A percentile compares a stretch with the other conserved stretches of the same genome.
Conservation (phyloP, 2,329 filamentous ascomycete genomes). For the Reticulascus tulasneorum region DNA sequence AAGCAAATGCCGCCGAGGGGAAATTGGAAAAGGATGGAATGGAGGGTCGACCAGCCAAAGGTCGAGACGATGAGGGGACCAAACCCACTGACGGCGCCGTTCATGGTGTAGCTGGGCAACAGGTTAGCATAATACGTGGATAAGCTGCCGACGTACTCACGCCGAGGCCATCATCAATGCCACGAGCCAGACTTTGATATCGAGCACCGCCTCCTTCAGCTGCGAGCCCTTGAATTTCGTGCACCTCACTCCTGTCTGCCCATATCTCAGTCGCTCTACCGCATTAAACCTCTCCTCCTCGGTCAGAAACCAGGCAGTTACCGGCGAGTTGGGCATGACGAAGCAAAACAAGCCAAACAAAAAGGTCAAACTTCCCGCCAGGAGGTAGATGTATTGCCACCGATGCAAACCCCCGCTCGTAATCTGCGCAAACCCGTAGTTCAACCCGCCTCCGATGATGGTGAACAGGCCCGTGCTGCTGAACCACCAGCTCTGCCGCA, state of each 20-base stretch:
- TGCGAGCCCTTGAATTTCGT: constrained; percentile 57
- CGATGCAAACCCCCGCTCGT: constrained; percentile 45
- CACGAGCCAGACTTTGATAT: constrained; percentile 61
- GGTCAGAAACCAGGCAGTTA: constrained; percentile 65
- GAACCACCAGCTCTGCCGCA: constrained; percentile 67
- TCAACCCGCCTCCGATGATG: constrained; percentile 59
- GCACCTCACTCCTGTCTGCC: constrained; percentile 61
- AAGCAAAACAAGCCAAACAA: constrained; percentile 64
- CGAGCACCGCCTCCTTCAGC: constrained; percentile 52
- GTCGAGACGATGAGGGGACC: constrained; percentile 69
- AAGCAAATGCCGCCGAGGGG: constrained; percentile 68
- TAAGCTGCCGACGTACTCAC: constrained; percentile 15
- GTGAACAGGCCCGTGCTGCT: constrained; percentile 56
- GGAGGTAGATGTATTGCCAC: constrained; percentile 70
- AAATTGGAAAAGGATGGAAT: constrained; percentile 71
- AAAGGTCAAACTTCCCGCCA: constrained; percentile 60
- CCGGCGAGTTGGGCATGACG: constrained; percentile 60
- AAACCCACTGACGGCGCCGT: constrained; percentile 67
- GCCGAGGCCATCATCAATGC: constrained; percentile 66
- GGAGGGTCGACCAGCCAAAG: constrained; percentile 60
- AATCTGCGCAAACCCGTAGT: constrained; percentile 66
- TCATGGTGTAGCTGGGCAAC: constrained; percentile 69
- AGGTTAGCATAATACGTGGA: constrained; percentile 19
- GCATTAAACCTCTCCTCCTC: constrained; percentile 59
- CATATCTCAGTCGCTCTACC: constrained; percentile 57